Conservation (phyloP, 1,284 basidiomycete species). For the Austroboletus olivaceoglutinosus region DNA sequence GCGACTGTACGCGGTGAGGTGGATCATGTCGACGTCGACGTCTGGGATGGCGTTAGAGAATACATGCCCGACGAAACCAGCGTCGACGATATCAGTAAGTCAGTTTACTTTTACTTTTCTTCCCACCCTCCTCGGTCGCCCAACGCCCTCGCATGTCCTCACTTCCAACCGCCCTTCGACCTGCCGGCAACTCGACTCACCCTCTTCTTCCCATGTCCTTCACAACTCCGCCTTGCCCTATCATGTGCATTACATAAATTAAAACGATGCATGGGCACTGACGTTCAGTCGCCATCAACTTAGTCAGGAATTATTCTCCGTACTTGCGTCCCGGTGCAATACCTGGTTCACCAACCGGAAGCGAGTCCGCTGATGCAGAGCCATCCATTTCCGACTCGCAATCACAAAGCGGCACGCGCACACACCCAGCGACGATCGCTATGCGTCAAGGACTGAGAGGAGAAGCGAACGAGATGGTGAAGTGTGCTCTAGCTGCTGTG, state of each 20-base stretch:
- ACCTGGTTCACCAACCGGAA: conserved; percentile 9
- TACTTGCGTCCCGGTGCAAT: conserved; percentile 61
- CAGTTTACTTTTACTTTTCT: conserved; percentile 16
- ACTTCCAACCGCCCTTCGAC: conserved; percentile 27
- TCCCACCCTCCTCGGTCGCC: conserved; percentile 21
- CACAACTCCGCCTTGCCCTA: conserved; percentile 21
- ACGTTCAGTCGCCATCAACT: conserved; percentile 81
- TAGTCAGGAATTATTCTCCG: conserved; percentile 88
- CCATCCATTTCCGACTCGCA: conserved; percentile 2
- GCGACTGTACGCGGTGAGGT: conserved; percentile 41
- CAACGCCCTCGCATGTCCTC: conserved; percentile 14
- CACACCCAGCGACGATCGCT: conserved; percentile 66
- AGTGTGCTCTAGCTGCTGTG: conserved; percentile 46
- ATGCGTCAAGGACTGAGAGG: conserved; percentile 56
- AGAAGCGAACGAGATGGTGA: conserved; percentile 68
- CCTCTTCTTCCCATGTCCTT: conserved; percentile 22
- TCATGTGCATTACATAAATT: conserved; percentile 21
- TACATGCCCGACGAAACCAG: conserved; percentile 61
- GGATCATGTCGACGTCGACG: conserved; percentile 54
- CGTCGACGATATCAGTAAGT: conserved; percentile 78
- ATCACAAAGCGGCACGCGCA: conserved; percentile 46
- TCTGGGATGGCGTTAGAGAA: conserved; percentile 68
- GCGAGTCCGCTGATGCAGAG: conserved; percentile 4
- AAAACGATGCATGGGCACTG: conserved; percentile 37
- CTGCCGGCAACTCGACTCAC: conserved; percentile 23